These are phyloP conservation scores for Madurella fahalii DNA, from an alignment of 2,329 filamentous ascomycete genomes.

Conservation along the genomic window DNA sequence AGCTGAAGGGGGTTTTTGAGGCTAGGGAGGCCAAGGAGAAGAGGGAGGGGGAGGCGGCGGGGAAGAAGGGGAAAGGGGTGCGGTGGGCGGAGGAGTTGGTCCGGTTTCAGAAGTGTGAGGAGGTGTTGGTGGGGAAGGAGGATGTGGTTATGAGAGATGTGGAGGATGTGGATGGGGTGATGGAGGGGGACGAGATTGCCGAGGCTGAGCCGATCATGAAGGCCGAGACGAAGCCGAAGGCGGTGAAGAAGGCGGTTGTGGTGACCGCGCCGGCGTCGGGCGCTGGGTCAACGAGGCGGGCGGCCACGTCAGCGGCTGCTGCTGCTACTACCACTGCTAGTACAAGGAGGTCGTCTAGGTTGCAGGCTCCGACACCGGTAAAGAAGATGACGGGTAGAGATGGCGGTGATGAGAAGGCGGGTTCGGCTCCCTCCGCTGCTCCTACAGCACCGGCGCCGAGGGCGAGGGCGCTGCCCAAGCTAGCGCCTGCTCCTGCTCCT, in stretches of 20 bases:
- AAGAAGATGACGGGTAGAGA: slow-evolving; percentile 14
- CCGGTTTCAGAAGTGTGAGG: slow-evolving; percentile 26
- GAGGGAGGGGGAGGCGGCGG: not conserved
- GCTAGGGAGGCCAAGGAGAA: slow-evolving; percentile 19
- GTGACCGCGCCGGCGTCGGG: slow-evolving; percentile 2
- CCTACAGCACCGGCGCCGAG: not conserved
- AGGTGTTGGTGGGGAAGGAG: slow-evolving; percentile 7
- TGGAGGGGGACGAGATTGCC: slow-evolving; percentile 14
- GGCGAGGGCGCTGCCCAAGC: slow-evolving; percentile 5
- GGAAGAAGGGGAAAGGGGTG: slow-evolving; percentile 28
- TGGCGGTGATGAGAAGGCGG: slow-evolving; percentile 3
- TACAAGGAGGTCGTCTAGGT: slow-evolving; percentile 21
- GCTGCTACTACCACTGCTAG: not conserved
- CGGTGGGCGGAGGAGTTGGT: slow-evolving; percentile 33
- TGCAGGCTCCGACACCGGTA: slow-evolving; percentile 24
- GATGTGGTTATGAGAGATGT: slow-evolving; percentile 17
- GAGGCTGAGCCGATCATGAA: slow-evolving; percentile 9
- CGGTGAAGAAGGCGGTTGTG: slow-evolving; percentile 14
- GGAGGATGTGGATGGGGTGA: not conserved
- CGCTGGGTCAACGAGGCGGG: not conserved
- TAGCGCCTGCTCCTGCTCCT: not conserved
- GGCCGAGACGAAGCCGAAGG: not conserved
- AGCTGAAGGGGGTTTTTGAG: slow-evolving; percentile 29
- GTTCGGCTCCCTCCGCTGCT: not conserved
- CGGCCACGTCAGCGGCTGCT: not conserved